phyloP scores from a whole-genome alignment of 2,329 filamentous ascomycete species.

The Davidsoniella eucalypti region DNA sequence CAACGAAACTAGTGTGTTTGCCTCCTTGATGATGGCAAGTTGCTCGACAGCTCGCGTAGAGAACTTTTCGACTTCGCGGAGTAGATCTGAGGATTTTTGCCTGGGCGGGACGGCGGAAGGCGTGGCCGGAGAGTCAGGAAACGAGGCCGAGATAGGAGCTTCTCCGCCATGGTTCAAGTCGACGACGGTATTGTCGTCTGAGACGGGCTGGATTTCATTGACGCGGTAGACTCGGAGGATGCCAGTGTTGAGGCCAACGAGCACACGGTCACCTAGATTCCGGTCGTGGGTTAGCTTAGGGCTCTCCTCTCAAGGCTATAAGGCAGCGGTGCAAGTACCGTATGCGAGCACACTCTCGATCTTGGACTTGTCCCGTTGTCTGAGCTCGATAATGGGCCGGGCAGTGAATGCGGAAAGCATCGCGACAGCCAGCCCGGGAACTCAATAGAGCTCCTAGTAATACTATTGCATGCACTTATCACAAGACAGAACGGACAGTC shows the following conservation, averaged over 20 bases:
- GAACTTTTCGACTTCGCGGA: constrained; percentile 90
- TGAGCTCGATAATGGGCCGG: constrained; percentile 92
- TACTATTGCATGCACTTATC: constrained; percentile 14
- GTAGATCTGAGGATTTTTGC: constrained; percentile 55
- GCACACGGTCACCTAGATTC: constrained; percentile 59
- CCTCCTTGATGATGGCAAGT: constrained; percentile 88
- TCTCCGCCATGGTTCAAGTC: constrained; percentile 7
- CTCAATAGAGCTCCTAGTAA: constrained; percentile 17
- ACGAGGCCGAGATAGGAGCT: constrained; percentile 1
- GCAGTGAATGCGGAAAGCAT: constrained; percentile 98
- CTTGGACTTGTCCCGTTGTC: constrained; percentile 84
- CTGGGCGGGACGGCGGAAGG: constrained; percentile 15
- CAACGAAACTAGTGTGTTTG: constrained; percentile 75
- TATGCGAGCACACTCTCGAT: constrained; percentile 92
- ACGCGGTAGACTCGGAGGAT: constrained; percentile 79
- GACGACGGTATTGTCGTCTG: constrained; percentile 14
- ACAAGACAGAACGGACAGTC: too few relatives aligned
- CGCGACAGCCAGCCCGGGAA: constrained; percentile 29
- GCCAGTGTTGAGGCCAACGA: constrained; percentile 84
- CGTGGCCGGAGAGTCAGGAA: background rate
- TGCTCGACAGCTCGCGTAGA: constrained; percentile 81
- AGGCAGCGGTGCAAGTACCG: constrained; percentile 33
- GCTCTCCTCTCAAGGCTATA: background rate
- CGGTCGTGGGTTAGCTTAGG: constrained; percentile 5
- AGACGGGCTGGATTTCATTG: constrained; percentile 42